Base-by-base conservation (phyloP, 129 eudicot species). In the Escallonia herrerae region DNA sequence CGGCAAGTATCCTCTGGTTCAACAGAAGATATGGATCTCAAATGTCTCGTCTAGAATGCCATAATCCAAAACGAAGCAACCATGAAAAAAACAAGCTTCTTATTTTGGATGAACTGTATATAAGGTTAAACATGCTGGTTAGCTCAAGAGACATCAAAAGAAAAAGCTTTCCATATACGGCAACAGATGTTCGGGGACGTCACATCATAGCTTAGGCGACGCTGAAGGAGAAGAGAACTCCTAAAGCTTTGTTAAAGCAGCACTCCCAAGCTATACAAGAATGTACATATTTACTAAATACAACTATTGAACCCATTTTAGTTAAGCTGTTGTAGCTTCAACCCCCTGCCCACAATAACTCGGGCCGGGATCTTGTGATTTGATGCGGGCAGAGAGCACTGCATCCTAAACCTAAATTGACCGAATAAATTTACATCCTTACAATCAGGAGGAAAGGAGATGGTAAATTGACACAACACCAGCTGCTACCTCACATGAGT, bases 401-500 rank as follows among this genome's bases (percentile, higher is more conserved):
- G 44, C 64, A 42, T 60, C n/a, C 43, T 15, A 63, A 63, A 22
- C 56, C 67, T 63, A 63, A 63, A 45, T 63, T 11, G 67, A 63
- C 53, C 40, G 42, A 63, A 44, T 11, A 15, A 71, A 43, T 43
- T 4, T 52, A n/a, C 45, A 50, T 39, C 43, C 40, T 44, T 57
- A 66, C 61, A 48, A 67, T 45, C 60, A 65, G 57, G 43, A 40
- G 40, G 40, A 66, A 8, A 2, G 14, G 55, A n/a, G 62, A 38
- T 40, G 39, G 6, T 2, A 58, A 60, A 39, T 42, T 10, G 52
- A 3, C 6, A 39, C 39, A 40, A 6, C 57, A 38, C 8, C 64
- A 60, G 47, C 59, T 61, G 43, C 66, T 81, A 84, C 82, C 79
- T 78, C 57, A 80, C 39, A 68, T 82, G 87, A 60, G 81, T 65